phyloP scores from a whole-genome alignment of 371 early-diverging fungal species.

The Fennellomyces sp. region DNA sequence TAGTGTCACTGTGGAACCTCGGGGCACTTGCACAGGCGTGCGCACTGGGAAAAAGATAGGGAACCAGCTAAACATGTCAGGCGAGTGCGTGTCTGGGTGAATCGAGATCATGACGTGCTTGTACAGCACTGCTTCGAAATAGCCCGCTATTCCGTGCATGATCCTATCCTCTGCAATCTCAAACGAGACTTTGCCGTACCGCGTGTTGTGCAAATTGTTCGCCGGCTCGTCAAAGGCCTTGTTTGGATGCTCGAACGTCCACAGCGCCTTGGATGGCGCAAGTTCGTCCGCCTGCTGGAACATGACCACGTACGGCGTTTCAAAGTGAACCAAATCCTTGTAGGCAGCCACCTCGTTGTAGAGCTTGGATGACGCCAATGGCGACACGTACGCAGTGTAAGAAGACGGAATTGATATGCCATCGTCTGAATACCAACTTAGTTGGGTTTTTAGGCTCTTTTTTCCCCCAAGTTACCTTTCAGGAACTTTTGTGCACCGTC shows the following conservation, averaged over 20 bases:
- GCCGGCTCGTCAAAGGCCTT: slow-evolving; percentile 45
- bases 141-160: slow-evolving; percentile 94
- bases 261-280: slow-evolving; percentile 71
- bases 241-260: slow-evolving; percentile 87
- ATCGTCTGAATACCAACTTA: slow-evolving; percentile 34
- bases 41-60: slow-evolving; percentile 92
- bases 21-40: slow-evolving; percentile 71
- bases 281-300: slow-evolving; percentile 75
- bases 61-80: slow-evolving; percentile 97
- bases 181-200: slow-evolving; percentile 63
- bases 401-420: slow-evolving; percentile 91
- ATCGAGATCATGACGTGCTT: slow-evolving; percentile 84
- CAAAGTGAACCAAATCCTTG: slow-evolving; percentile 69
- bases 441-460: background rate
- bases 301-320: slow-evolving; percentile 95
- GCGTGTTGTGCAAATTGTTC: slow-evolving; percentile 76
- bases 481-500: slow-evolving; percentile 89
- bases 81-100: slow-evolving; percentile 83
- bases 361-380: slow-evolving; percentile 84
- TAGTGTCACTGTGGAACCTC: slow-evolving; percentile 60
- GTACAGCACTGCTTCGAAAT: slow-evolving; percentile 90
- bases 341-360: slow-evolving; percentile 65
- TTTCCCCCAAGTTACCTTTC: slow-evolving; percentile 54
- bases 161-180: slow-evolving; percentile 53
- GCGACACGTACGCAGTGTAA: slow-evolving; percentile 85